phyloP scores from a whole-genome alignment of 768 basidiomycete genomes.

The Mycena filopes region DNA sequence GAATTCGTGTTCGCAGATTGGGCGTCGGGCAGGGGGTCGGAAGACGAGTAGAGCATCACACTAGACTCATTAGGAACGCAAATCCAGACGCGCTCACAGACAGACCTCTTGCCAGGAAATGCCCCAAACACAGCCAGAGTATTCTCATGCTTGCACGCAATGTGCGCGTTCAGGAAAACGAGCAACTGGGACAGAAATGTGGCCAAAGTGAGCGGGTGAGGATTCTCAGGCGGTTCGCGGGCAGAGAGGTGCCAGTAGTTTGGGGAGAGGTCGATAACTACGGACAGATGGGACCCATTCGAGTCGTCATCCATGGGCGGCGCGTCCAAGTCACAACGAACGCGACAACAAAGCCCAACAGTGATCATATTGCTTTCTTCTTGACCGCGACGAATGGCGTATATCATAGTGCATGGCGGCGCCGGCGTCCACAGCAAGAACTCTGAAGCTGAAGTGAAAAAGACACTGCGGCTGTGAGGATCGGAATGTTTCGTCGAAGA shows the following conservation, averaged over 20 bases:
- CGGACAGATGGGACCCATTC: slow-evolving; percentile 70
- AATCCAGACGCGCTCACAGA: slow-evolving; percentile 17
- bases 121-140: slow-evolving; percentile 93
- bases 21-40: slow-evolving; percentile 53
- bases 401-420: slow-evolving; percentile 80
- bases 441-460: slow-evolving; percentile 64
- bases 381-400: slow-evolving; percentile 27
- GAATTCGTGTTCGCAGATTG: slow-evolving; percentile 61
- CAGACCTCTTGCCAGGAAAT: slow-evolving; percentile 82
- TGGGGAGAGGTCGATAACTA: slow-evolving; percentile 88
- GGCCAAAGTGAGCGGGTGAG: slow-evolving; percentile 69
- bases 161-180: slow-evolving; percentile 92
- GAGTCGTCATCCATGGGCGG: slow-evolving; percentile 36
- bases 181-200: slow-evolving; percentile 87
- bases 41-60: slow-evolving; percentile 81
- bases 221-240: slow-evolving; percentile 48
- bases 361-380: neutral
- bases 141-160: slow-evolving; percentile 92
- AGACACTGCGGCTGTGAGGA: slow-evolving; percentile 64
- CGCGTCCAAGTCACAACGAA: neutral
- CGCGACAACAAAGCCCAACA: slow-evolving; percentile 17
- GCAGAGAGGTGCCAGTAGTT: slow-evolving; percentile 86
- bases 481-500: neutral
- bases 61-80: slow-evolving; percentile 48
- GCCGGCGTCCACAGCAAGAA: slow-evolving; percentile 70